These are phyloP conservation scores for Diutina mesorugosa DNA, from an alignment of 1,139 yeast genomes.

Conservation along the genomic window DNA sequence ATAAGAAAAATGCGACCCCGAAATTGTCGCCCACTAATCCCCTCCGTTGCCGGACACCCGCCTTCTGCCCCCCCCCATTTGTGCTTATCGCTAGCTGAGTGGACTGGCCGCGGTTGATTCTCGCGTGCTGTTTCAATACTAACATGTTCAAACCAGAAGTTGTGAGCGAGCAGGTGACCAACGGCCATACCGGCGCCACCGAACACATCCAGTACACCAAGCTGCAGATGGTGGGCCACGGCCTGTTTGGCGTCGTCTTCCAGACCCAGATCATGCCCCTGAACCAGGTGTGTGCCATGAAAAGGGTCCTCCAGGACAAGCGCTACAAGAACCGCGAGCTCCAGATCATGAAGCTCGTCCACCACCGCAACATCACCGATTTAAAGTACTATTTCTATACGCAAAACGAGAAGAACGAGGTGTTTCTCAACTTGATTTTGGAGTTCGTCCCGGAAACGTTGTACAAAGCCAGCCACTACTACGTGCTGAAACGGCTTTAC, in stretches of 20 bases:
- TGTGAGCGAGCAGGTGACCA: conserved; percentile 58
- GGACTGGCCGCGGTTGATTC: not conserved
- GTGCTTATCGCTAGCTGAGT: not conserved
- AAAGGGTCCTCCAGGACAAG: conserved; percentile 87
- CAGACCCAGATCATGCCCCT: conserved; percentile 71
- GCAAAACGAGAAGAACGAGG: conserved; percentile 63
- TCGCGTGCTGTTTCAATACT: conserved; percentile 11
- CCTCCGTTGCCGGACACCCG: not conserved
- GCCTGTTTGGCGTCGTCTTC: conserved; percentile 93
- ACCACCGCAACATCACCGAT: conserved; percentile 80
- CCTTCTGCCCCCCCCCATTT: not conserved
- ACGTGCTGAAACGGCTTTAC: conserved; percentile 60
- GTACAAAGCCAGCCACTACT: conserved; percentile 75
- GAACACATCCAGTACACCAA: conserved; percentile 56
- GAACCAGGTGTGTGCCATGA: conserved; percentile 78
- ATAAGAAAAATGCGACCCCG: not conserved
- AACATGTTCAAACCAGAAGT: conserved; percentile 43
- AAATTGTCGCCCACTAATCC: not conserved
- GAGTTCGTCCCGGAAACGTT: conserved; percentile 93
- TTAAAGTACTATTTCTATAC: conserved; percentile 84
- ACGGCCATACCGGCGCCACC: conserved; percentile 59
- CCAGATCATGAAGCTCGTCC: conserved; percentile 86
- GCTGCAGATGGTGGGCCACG: conserved; percentile 87
- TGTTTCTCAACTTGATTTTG: conserved; percentile 75
- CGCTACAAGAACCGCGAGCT: conserved; percentile 93